A percentile compares a stretch with the other conserved stretches of the same genome.
Evolutionary conservation across 768 basidiomycete genomes (phyloP).

Genomic region (Amanita phalloides): DNA sequence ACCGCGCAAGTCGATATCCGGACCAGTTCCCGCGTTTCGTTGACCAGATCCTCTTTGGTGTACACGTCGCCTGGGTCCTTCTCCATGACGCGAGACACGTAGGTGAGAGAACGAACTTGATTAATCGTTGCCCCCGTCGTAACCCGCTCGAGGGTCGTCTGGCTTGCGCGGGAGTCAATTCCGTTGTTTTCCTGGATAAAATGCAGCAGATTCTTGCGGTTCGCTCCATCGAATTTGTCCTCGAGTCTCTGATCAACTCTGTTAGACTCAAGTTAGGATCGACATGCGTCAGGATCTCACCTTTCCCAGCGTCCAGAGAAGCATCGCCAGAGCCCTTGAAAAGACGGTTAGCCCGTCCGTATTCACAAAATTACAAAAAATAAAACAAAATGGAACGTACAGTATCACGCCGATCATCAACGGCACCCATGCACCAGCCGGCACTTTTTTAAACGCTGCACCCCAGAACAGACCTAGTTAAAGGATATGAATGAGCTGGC

Average conservation of each 20-base stretch:
- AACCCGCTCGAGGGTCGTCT: conserved; percentile 1
- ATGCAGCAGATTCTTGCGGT: conserved; percentile 42
- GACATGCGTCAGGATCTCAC: conserved; percentile 12
- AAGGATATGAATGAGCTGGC: background rate
- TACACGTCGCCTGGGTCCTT: conserved; percentile 7
- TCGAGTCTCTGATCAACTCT: conserved; percentile 33
- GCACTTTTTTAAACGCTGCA: conserved; percentile 48
- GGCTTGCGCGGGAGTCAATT: conserved; percentile 10
- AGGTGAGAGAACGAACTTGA: conserved; percentile 6
- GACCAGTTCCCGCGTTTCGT: conserved; percentile 15
- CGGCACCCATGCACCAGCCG: conserved; percentile 59
- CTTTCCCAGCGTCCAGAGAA: conserved; percentile 60
- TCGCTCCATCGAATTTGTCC: conserved; percentile 48
- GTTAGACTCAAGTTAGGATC: background rate
- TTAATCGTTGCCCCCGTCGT: conserved; percentile 8
- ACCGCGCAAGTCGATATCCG: conserved; percentile 44
- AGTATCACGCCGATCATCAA: conserved; percentile 44
- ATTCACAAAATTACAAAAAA: too few relatives aligned
- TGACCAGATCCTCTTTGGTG: conserved; percentile 8
- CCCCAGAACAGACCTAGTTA: conserved; percentile 47
- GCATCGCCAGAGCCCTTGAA: conserved; percentile 32
- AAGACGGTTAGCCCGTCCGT: conserved; percentile 7
- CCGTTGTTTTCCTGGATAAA: conserved; percentile 31
- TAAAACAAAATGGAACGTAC: conserved; percentile 15
- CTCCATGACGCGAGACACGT: conserved; percentile 11